These are phyloP conservation scores for Macroventuria anomochaeta DNA, from an alignment of 2,329 filamentous ascomycete genomes.

Conservation along the genomic window DNA sequence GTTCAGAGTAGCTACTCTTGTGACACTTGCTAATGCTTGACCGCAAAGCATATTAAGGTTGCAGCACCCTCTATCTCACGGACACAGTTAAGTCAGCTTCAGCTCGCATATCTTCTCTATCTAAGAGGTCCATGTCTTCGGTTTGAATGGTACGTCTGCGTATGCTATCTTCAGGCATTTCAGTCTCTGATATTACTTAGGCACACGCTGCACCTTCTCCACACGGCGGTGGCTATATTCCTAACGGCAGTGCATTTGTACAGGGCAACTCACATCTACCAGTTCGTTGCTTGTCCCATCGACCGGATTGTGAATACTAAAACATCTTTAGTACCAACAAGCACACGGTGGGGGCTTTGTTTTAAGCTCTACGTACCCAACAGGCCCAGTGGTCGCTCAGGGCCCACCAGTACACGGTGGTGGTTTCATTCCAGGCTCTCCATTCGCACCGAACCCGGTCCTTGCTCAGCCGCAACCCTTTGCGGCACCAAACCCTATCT, in stretches of 20 bases:
- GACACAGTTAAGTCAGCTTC: neutral
- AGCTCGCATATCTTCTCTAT: neutral
- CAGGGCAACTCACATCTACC: conserved; percentile 8
- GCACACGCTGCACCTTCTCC: conserved; percentile 23
- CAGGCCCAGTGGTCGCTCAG: neutral
- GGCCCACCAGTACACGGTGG: conserved; percentile 20
- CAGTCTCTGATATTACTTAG: conserved; percentile 18
- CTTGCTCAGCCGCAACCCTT: conserved; percentile 17
- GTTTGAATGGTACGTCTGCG: conserved; percentile 24
- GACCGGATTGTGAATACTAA: neutral
- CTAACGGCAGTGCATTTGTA: conserved; percentile 20
- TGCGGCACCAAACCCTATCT: conserved; percentile 14
- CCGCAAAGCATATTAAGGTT: neutral
- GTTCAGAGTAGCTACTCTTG: neutral
- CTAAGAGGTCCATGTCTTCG: neutral
- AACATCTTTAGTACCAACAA: neutral
- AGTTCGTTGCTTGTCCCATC: neutral
- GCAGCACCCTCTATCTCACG: neutral
- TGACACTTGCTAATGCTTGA: neutral
- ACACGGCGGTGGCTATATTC: conserved; percentile 35
- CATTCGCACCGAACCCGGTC: conserved; percentile 9
- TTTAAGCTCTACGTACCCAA: neutral
- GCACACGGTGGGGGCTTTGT: conserved; percentile 7
- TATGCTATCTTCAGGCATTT: neutral
- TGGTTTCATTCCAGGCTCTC: conserved; percentile 22